Conservation (phyloP, 106 monocot genomes). For the Dendrobium huoshanense region DNA sequence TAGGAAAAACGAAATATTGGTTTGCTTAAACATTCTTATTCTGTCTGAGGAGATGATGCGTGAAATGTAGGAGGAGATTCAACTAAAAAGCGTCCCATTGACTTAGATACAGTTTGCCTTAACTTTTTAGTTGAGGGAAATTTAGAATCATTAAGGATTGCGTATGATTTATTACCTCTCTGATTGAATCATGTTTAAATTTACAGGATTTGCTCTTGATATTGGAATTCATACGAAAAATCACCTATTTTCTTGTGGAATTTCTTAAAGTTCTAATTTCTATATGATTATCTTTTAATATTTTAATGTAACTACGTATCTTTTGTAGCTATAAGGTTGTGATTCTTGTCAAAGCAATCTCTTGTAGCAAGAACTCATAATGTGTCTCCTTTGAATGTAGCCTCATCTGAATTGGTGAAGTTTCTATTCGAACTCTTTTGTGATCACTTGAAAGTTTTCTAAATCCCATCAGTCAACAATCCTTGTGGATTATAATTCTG, state of each 20-base stretch:
- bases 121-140: not conserved
- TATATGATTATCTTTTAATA: not conserved
- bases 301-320: not conserved
- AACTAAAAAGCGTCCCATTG: not conserved
- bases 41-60: not conserved
- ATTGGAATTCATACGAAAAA: not conserved
- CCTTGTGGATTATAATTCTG: not conserved
- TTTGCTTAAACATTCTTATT: not conserved
- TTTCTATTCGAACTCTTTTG: not conserved
- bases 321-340: not conserved
- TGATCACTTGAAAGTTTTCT: not conserved
- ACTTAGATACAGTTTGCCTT: not conserved
- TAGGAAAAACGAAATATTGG: not conserved
- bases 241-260: not conserved
- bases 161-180: not conserved
- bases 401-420: not conserved
- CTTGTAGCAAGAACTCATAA: not conserved
- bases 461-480: not conserved
- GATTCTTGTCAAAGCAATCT: not conserved
- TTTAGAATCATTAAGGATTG: not conserved
- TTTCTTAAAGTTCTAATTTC: not conserved
- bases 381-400: not conserved
- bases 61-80: not conserved
- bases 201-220: not conserved
- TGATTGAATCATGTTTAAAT: not conserved